phyloP scores from a whole-genome alignment of 1,139 yeast genomes.

The Suzukiozyma palmioleophila region DNA sequence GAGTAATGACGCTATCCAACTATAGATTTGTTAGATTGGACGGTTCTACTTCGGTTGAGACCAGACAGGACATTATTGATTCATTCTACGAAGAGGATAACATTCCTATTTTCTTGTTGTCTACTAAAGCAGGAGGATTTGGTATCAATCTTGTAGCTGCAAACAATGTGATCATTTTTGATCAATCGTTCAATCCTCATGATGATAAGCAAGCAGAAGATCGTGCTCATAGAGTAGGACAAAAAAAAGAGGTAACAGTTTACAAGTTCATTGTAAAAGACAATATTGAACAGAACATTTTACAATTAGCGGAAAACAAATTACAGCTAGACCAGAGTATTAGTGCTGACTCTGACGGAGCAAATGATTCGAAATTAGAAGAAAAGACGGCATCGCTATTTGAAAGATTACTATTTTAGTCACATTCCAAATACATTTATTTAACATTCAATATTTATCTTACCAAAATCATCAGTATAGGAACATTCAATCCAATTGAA shows the following conservation, averaged over 20 bases:
- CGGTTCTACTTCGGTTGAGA: slow-evolving; percentile 91
- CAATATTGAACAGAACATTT: slow-evolving; percentile 87
- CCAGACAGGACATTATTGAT: slow-evolving; percentile 89
- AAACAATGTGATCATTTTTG: slow-evolving; percentile 84
- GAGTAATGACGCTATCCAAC: slow-evolving; percentile 59
- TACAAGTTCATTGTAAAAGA: slow-evolving; percentile 67
- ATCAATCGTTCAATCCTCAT: slow-evolving; percentile 94
- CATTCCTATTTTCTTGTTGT: slow-evolving; percentile 80
- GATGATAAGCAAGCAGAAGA: slow-evolving; percentile 99
- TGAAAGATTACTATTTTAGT: slow-evolving; percentile 43
- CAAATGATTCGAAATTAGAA: slow-evolving; percentile 39
- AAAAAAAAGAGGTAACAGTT: slow-evolving; percentile 80
- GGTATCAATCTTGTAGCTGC: slow-evolving; percentile 97
- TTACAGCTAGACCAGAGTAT: slow-evolving; percentile 78
- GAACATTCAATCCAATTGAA: no score
- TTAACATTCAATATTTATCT: no score
- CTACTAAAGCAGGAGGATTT: slow-evolving; percentile 97
- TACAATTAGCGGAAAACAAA: slow-evolving; percentile 83
- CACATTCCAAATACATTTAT: no score
- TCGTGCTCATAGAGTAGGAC: slow-evolving; percentile 97
- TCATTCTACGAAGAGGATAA: slow-evolving; percentile 76
- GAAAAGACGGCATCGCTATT: slow-evolving; percentile 53
- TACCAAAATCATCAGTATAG: no score
- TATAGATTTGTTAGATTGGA: slow-evolving; percentile 82
- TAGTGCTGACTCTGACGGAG: slow-evolving; percentile 41